Base-by-base conservation (phyloP, 345 rosid genomes). In the Mercurialis annua region DNA sequence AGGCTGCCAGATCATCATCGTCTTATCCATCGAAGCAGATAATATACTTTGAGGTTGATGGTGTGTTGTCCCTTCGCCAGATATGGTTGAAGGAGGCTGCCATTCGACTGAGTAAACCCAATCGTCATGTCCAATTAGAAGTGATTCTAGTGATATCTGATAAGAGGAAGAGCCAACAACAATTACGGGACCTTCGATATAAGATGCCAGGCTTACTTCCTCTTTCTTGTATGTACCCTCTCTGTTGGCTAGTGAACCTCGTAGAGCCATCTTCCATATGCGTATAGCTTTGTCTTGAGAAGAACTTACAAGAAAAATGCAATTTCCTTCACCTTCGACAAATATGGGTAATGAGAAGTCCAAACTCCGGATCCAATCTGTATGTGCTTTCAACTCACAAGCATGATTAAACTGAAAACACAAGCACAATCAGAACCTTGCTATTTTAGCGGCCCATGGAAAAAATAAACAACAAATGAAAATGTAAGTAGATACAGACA, bases 1-100 rank as follows among this genome's bases (percentile, higher is more conserved):
- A 24, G 99, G 98, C 72, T 88, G 78, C 98, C 99, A 94, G 62
- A 94, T 89, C 98, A 94, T 94, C 99, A 94, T 94, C 11, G 96
- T 86, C 82, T 91, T 91, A 80, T 94, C 99, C 99, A 91, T 94
- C 48, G 99, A 89, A 33, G 98, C 92, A 21, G 97, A 94, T 69
- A 91, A 68, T 57, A 94, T 78, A 76, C 96, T 83, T 64, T 82
- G 79, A 0, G 90, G 96, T 73, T 94, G 98, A 79, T 75, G 66
- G 56, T 56, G 76, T 29, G 75, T 57, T 61, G 6, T 56, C 36
- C 66, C 84, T 57, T 71, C 81, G 10, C 79, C 57, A 38, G 74
- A 59, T 30, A 64, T 33, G 6, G 55, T 27, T 15, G 69, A 66
- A 64, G 99, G 97, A 38, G 95, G 96, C 69, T 91, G 85, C 96